These are phyloP conservation scores for Globisporangium perplexum DNA, from an alignment of 352 stramenopile species.

Conservation along the genomic window DNA sequence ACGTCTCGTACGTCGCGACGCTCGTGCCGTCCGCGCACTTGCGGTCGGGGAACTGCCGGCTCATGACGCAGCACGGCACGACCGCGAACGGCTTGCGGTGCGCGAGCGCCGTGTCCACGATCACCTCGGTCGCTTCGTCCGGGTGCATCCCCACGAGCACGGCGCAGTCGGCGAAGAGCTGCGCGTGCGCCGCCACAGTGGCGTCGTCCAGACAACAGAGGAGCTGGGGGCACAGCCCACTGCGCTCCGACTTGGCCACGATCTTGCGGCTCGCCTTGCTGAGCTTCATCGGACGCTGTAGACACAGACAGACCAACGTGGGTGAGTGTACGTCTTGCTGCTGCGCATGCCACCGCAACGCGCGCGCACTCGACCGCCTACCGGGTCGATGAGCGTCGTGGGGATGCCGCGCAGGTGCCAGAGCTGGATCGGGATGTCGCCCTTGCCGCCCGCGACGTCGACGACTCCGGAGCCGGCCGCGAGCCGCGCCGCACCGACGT, in stretches of 20 bases:
- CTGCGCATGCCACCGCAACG: background rate
- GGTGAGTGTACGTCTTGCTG: background rate
- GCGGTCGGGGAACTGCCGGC: conserved; percentile 84
- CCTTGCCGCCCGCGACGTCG: conserved; percentile 87
- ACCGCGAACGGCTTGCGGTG: conserved; percentile 92
- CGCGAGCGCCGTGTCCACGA: conserved; percentile 89
- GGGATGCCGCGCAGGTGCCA: conserved; percentile 71
- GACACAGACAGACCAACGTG: background rate
- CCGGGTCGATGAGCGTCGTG: conserved; percentile 82
- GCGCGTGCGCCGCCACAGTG: conserved; percentile 33
- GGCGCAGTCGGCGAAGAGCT: conserved; percentile 76
- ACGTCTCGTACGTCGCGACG: conserved; percentile 78
- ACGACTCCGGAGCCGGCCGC: conserved; percentile 59
- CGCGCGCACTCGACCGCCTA: conserved; percentile 13
- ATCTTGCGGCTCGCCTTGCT: conserved; percentile 70
- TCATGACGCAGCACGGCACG: conserved; percentile 96
- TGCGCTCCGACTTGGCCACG: conserved; percentile 35
- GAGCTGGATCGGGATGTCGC: conserved; percentile 82
- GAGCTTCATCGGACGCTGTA: conserved; percentile 72
- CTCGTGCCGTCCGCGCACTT: conserved; percentile 42
- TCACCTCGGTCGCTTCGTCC: conserved; percentile 94
- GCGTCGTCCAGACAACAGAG: conserved; percentile 53
- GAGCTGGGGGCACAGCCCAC: conserved; percentile 45
- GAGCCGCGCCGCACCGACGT: conserved; percentile 39
- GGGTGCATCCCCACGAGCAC: conserved; percentile 93